These are phyloP conservation scores for Dendrobium chrysotoxum DNA, from an alignment of 106 monocot species.

Conservation along the genomic window DNA sequence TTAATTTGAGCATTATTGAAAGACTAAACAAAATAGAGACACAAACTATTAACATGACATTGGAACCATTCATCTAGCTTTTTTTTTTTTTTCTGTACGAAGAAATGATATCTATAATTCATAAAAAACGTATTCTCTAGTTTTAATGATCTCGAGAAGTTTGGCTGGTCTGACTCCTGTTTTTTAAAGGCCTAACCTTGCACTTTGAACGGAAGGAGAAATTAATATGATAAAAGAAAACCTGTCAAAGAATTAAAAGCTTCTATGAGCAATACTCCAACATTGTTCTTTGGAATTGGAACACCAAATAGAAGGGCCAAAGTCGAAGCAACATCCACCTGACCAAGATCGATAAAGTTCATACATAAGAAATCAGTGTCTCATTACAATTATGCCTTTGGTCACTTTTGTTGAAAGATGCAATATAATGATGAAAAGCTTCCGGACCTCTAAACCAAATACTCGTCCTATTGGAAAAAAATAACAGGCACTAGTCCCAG, in stretches of 20 bases:
- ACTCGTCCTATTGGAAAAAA: neutral
- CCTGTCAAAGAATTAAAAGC: conserved; percentile 66
- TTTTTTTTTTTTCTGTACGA: no score
- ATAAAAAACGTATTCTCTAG: no score
- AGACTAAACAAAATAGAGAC: no score
- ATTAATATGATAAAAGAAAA: conserved; percentile 20
- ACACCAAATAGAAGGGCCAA: conserved; percentile 87
- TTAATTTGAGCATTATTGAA: no score
- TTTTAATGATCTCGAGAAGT: no score
- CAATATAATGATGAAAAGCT: neutral
- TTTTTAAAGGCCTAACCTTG: neutral
- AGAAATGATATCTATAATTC: no score
- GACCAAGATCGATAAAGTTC: conserved; percentile 3
- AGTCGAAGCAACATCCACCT: conserved; percentile 93
- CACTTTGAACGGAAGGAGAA: neutral
- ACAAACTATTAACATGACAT: no score
- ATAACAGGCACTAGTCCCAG: neutral
- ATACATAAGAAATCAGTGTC: neutral
- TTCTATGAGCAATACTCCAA: conserved; percentile 58
- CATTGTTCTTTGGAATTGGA: conserved; percentile 93
- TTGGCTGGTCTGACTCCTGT: no score
- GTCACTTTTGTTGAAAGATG: neutral
- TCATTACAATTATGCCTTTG: neutral
- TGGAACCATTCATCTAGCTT: no score
- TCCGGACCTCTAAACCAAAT: neutral